phyloP scores from a whole-genome alignment of 2,329 filamentous ascomycete genomes.

The Ciborinia camelliae region DNA sequence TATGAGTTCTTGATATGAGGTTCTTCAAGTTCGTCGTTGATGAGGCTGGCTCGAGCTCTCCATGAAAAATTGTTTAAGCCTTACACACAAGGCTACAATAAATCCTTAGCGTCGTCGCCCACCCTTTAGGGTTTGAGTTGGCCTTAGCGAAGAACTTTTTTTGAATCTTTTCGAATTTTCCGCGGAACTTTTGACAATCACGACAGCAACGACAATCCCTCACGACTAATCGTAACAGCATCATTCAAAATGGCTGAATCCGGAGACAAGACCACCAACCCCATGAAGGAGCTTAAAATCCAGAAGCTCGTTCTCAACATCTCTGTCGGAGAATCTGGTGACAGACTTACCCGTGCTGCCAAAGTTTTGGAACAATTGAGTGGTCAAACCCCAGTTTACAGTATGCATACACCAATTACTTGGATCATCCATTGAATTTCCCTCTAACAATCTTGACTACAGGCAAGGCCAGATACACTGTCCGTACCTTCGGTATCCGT shows the following conservation, averaged over 20 bases:
- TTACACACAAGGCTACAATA: slow-evolving; percentile 19
- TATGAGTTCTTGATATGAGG: slow-evolving; percentile 21
- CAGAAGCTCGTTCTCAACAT: slow-evolving; percentile 99
- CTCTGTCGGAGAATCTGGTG: slow-evolving; percentile 99
- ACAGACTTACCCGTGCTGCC: slow-evolving; percentile 98
- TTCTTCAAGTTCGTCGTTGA: slow-evolving; percentile 1
- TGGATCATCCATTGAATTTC: slow-evolving; percentile 21
- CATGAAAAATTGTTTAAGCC: slow-evolving; percentile 10
- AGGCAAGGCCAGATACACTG: slow-evolving; percentile 99
- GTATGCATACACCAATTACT: slow-evolving; percentile 50
- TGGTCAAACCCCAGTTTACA: slow-evolving; percentile 99
- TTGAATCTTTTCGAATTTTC: slow-evolving; percentile 9
- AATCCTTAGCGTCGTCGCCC: slow-evolving; percentile 17
- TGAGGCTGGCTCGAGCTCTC: slow-evolving; percentile 18
- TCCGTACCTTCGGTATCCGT: slow-evolving; percentile 99
- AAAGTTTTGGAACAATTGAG: slow-evolving; percentile 99
- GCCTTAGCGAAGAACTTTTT: slow-evolving; percentile 15
- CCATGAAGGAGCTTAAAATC: slow-evolving; percentile 99
- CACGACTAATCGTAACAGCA: slow-evolving; percentile 27
- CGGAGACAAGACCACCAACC: slow-evolving; percentile 82
- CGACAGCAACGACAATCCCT: slow-evolving; percentile 27
- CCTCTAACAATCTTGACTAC: slow-evolving; percentile 27
- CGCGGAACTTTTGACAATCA: slow-evolving; percentile 24
- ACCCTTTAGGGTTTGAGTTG: slow-evolving; percentile 16
- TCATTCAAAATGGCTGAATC: slow-evolving; percentile 56